Conservation (phyloP, 345 rosid genomes). For the Noccaea bulbosa region DNA sequence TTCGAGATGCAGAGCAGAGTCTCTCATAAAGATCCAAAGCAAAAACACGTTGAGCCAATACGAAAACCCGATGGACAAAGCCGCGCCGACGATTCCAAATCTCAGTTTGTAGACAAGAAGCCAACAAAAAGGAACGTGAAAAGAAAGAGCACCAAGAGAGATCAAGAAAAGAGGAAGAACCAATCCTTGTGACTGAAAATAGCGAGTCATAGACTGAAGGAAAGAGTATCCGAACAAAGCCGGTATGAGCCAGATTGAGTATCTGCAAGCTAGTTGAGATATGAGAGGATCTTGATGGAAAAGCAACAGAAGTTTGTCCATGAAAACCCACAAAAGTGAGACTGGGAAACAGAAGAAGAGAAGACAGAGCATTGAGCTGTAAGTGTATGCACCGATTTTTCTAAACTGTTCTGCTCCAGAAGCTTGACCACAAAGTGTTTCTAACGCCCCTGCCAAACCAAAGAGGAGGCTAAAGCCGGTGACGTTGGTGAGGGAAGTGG, state of each 20-base stretch:
- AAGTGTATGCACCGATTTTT: slow-evolving; percentile 49
- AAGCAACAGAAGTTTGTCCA: slow-evolving; percentile 45
- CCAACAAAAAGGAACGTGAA: slow-evolving; percentile 47
- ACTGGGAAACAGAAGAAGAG: slow-evolving; percentile 42
- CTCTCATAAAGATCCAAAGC: too few relatives aligned
- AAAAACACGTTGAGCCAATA: slow-evolving; percentile 48
- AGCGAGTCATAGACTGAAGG: slow-evolving; percentile 47
- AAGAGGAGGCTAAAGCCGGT: slow-evolving; percentile 29
- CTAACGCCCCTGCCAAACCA: slow-evolving; percentile 51
- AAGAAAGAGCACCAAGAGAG: slow-evolving; percentile 41
- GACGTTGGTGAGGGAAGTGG: slow-evolving; percentile 30
- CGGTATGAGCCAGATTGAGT: slow-evolving; percentile 48
- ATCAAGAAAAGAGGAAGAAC: slow-evolving; percentile 43
- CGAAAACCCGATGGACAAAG: slow-evolving; percentile 43
- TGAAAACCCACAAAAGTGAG: slow-evolving; percentile 47
- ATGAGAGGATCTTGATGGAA: slow-evolving; percentile 49
- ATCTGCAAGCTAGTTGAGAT: slow-evolving; percentile 46
- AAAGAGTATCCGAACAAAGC: slow-evolving; percentile 46
- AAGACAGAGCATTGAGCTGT: slow-evolving; percentile 42
- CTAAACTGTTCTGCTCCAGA: slow-evolving; percentile 55
- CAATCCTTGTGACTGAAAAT: slow-evolving; percentile 3
- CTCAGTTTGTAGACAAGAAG: slow-evolving; percentile 6
- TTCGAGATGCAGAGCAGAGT: too few relatives aligned
- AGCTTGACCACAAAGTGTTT: slow-evolving; percentile 48
- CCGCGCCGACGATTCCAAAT: slow-evolving; percentile 44